phyloP scores from a whole-genome alignment of 2,329 filamentous ascomycete species.

The Penicillium griseofulvum region DNA sequence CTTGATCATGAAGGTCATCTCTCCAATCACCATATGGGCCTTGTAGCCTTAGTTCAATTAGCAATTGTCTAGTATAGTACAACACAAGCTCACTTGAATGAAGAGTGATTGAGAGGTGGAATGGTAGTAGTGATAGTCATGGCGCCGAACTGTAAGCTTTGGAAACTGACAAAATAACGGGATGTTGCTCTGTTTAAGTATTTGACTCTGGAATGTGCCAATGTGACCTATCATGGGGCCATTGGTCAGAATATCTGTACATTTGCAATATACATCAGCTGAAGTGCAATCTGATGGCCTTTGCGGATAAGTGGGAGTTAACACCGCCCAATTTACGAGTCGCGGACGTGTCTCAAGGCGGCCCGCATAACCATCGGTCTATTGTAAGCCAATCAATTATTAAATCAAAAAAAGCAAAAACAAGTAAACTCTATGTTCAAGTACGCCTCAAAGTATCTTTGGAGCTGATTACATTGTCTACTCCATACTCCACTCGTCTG shows the following conservation, averaged over 20 bases:
- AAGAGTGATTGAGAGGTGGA: neutral
- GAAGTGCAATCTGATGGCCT: neutral
- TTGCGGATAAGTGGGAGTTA: neutral
- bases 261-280: neutral
- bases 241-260: neutral
- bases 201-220: neutral
- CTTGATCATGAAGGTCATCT: constrained; percentile 18
- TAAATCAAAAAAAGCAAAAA: no score
- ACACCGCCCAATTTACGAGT: neutral
- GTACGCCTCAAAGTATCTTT: neutral
- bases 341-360: neutral
- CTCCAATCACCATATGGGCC: constrained; percentile 16
- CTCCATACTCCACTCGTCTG: neutral
- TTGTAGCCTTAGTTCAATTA: neutral
- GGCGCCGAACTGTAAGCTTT: neutral
- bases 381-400: neutral
- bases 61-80: neutral
- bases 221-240: neutral
- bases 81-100: neutral
- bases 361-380: neutral
- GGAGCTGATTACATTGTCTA: neutral
- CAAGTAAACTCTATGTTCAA: no score
- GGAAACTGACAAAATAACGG: neutral
- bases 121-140: neutral
- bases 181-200: neutral